Base-by-base conservation (phyloP, 371 early-diverging fungal species). In the Actinomucor elegans region DNA sequence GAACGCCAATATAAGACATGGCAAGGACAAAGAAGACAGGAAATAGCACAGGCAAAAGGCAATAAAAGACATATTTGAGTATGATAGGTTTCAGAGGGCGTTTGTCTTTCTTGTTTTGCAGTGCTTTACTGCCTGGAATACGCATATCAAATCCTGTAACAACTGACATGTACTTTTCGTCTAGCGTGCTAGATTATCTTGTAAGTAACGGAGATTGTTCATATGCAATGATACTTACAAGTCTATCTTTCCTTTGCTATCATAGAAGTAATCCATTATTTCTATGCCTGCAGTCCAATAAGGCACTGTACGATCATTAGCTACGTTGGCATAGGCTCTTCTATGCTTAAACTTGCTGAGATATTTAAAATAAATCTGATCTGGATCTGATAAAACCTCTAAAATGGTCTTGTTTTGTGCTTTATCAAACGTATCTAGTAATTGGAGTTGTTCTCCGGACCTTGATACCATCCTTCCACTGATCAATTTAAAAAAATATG, bases 281-380 rank as follows among this genome's bases (percentile, higher is more conserved):
- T 76, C 67, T 40, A 88, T 73, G 4, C 81, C 78, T n/a, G 85
- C 80, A 4, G 85, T 86, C 79, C 80, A 81, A 55, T 80, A 87
- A 9, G 84, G 79, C 0, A 90, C 90, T 1, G 84, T 81, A 10
- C 82, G 77, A 62, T 92, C 93, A 60, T 86, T 85, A 4, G 57
- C 51, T 1, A 81, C 69, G 53, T 92, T 92, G n/a, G 87, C 89
- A 60, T 85, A 89, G 5, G 74, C 34, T 1, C 77, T 40, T 40
- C 80, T 75, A 54, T 85, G 83, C 27, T 71, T 67, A 6, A 70
- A 52, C 21, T 88, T 59, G 0, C 75, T 84, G 28, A 62, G 28
- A 6, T 40, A 48, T 10, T 48, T 56, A 12, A 49, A 60, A 40
- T 52, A 48, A 26, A 50, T 50, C 21, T 48, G 33, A 34, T 56